These are phyloP conservation scores for Candida loeiensis DNA, from an alignment of 805 yeast species.

Conservation along the genomic window DNA sequence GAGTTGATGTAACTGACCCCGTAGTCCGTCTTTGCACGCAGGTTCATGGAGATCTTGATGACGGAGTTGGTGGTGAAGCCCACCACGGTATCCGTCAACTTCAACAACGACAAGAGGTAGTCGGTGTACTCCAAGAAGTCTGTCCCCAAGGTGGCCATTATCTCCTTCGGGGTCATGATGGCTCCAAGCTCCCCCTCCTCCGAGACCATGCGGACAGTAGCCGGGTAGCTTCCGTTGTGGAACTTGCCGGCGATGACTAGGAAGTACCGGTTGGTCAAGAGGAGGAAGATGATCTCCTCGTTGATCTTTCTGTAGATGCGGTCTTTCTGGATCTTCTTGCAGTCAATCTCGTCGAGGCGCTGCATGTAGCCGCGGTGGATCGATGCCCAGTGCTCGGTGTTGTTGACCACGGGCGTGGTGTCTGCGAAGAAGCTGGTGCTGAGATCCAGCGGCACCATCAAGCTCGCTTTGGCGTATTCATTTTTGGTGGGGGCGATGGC, in stretches of 20 bases:
- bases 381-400: not conserved
- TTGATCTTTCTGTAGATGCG: conserved; percentile 15
- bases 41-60: conserved; percentile 18
- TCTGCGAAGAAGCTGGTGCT: conserved; percentile 4
- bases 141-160: conserved; percentile 11
- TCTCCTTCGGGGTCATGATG: conserved; percentile 18
- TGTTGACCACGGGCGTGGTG: conserved; percentile 2
- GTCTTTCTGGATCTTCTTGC: conserved; percentile 17
- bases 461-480: conserved; percentile 11
- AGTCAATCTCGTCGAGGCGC: conserved; percentile 9
- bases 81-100: conserved; percentile 20
- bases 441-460: conserved; percentile 13
- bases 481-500: conserved; percentile 13
- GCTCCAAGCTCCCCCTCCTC: conserved; percentile 13
- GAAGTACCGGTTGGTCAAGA: conserved; percentile 19
- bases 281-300: conserved; percentile 20
- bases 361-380: conserved; percentile 1
- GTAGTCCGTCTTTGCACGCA: conserved; percentile 12
- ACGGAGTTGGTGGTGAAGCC: conserved; percentile 24
- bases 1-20: conserved; percentile 20
- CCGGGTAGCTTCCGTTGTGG: not conserved
- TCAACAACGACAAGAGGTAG: conserved; percentile 22
- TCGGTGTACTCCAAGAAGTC: conserved; percentile 17
- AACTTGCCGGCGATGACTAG: conserved; percentile 12
- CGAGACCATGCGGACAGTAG: not conserved